A percentile compares a stretch with the other conserved stretches of the same genome.
Evolutionary conservation across 169 alveolate species (phyloP).

Genomic region (Babesia bigemina): DNA sequence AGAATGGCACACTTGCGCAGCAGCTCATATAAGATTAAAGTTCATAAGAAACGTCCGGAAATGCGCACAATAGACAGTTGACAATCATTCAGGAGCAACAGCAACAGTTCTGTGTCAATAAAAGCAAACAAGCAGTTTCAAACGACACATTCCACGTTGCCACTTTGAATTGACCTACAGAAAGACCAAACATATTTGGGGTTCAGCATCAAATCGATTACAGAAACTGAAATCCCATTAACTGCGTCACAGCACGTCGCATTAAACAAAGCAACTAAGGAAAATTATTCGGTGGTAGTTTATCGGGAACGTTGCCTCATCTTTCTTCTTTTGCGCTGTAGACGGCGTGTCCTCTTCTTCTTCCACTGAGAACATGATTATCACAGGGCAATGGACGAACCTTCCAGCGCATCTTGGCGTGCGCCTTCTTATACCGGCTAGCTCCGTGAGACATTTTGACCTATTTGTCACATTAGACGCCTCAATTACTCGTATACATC

Average conservation of each 20-base stretch:
- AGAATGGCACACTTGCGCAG: no score
- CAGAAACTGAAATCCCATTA: not conserved
- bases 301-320: conserved; percentile 90
- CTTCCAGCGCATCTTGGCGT: conserved; percentile 93
- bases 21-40: no score
- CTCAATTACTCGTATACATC: not conserved
- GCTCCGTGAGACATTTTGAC: conserved; percentile 91
- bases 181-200: no score
- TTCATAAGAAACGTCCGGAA: no score
- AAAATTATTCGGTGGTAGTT: conserved; percentile 1
- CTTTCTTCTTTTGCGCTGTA: conserved; percentile 89
- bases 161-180: no score
- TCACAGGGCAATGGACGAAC: conserved; percentile 39
- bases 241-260: no score
- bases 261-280: not conserved
- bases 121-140: no score
- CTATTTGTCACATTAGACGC: not conserved
- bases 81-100: no score
- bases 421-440: conserved; percentile 90
- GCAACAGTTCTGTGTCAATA: no score
- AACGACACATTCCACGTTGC: no score
- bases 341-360: conserved; percentile 90
- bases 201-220: no score
- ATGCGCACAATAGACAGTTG: no score
- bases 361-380: conserved; percentile 80